A percentile compares a stretch with the other conserved stretches of the same genome.
Conservation (phyloP, 2,329 filamentous ascomycete species). For the Shiraia bambusicola region DNA sequence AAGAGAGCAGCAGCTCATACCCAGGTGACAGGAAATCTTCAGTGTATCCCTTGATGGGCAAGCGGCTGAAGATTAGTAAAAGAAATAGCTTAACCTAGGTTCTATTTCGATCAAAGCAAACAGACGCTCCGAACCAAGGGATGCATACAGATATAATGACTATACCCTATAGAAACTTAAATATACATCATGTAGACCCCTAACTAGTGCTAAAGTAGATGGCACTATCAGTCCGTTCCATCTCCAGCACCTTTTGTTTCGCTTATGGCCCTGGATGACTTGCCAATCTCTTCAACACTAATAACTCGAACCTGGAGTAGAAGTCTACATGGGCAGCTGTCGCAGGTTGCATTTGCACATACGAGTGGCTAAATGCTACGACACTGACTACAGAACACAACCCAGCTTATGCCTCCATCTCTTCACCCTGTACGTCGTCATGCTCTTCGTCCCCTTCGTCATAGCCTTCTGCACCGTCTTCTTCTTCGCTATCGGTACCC, state of each 20-base stretch:
- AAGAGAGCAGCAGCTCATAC: too few species aligned
- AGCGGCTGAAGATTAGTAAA: too few species aligned
- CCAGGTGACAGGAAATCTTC: too few species aligned
- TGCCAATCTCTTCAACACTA: conserved; percentile 45
- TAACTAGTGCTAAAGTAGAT: too few species aligned
- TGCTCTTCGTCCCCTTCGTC: conserved; percentile 31
- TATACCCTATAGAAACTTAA: too few species aligned
- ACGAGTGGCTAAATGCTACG: conserved; percentile 8
- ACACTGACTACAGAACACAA: not conserved
- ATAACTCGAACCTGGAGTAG: not conserved
- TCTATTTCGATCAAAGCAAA: too few species aligned
- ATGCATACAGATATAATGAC: too few species aligned
- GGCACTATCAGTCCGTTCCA: conserved; percentile 52
- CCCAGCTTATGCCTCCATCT: conserved; percentile 27
- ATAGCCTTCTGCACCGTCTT: conserved; percentile 34
- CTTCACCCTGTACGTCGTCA: conserved; percentile 25
- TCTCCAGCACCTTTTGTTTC: conserved; percentile 51
- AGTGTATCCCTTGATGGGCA: too few species aligned
- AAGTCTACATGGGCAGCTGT: conserved; percentile 1
- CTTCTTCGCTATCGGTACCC: conserved; percentile 40
- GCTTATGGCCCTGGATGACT: conserved; percentile 41
- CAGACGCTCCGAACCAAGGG: too few species aligned
- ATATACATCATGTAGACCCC: too few species aligned
- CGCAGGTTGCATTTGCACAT: conserved; percentile 9
- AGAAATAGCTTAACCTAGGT: too few species aligned